phyloP scores from a whole-genome alignment of 345 rosid species.

The Kernera saxatilis region DNA sequence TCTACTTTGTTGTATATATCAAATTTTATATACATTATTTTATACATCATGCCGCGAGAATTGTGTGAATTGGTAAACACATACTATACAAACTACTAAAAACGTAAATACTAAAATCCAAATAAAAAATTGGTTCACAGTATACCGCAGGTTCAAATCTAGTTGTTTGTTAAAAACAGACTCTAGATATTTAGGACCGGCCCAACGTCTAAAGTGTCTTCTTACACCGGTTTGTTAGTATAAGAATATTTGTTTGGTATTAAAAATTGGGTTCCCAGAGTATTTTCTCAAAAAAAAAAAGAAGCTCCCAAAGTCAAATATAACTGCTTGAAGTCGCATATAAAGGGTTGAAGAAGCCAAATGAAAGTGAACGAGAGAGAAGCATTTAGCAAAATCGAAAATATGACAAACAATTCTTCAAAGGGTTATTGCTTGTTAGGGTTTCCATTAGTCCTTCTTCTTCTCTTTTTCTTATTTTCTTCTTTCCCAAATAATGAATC shows the following conservation, averaged over 20 bases:
- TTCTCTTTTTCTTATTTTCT: slow-evolving; percentile 12
- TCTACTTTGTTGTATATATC: no score
- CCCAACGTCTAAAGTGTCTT: background rate
- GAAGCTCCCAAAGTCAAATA: slow-evolving; percentile 27
- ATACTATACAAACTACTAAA: no score
- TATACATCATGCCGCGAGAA: no score
- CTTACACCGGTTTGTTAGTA: background rate
- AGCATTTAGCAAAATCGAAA: background rate
- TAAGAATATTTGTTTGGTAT: background rate
- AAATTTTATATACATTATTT: no score
- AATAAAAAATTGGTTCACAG: no score
- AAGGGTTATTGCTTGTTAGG: slow-evolving; percentile 2
- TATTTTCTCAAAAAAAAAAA: no score
- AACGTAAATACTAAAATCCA: no score
- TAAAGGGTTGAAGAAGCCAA: slow-evolving; percentile 7
- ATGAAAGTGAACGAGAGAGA: background rate
- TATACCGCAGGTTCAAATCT: no score
- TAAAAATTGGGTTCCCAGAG: no score
- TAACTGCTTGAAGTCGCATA: background rate
- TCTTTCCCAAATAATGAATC: slow-evolving; percentile 1
- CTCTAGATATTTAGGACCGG: background rate
- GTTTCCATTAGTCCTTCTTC: slow-evolving; percentile 17
- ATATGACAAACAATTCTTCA: background rate
- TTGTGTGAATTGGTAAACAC: no score
- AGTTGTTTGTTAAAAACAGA: no score